phyloP scores from a whole-genome alignment of 768 basidiomycete species.

The Russula olivacea region DNA sequence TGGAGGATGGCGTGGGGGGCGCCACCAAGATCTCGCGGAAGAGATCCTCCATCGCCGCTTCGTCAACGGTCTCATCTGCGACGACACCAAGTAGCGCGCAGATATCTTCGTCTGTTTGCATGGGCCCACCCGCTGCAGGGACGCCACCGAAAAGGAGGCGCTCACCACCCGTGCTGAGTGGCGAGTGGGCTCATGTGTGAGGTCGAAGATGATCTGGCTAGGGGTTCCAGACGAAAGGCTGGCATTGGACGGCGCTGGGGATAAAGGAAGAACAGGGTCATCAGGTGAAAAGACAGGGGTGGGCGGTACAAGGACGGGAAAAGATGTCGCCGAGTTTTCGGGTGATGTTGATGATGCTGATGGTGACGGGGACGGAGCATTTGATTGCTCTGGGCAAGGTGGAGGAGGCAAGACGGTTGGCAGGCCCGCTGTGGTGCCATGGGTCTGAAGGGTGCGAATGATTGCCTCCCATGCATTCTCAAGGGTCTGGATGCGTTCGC shows the following conservation, averaged over 20 bases:
- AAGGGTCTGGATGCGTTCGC: slow-evolving; percentile 69
- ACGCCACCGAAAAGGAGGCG: slow-evolving; percentile 57
- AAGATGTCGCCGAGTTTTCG: slow-evolving; percentile 32
- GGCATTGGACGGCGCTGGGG: slow-evolving; percentile 32
- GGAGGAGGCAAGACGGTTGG: slow-evolving; percentile 29
- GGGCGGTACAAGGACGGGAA: slow-evolving; percentile 31
- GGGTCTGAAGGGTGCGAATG: slow-evolving; percentile 64
- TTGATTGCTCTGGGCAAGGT: slow-evolving; percentile 9
- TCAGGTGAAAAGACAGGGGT: slow-evolving; percentile 34
- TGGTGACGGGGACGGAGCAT: slow-evolving; percentile 20
- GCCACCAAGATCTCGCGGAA: slow-evolving; percentile 64
- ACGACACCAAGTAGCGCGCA: slow-evolving; percentile 24
- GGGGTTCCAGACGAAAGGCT: slow-evolving; percentile 30
- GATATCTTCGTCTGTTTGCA: slow-evolving; percentile 28
- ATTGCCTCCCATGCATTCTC: slow-evolving; percentile 81
- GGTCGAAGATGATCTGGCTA: slow-evolving; percentile 31
- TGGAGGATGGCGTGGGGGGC: slow-evolving; percentile 35
- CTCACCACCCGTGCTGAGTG: slow-evolving; percentile 98
- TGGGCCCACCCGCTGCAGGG: slow-evolving; percentile 91
- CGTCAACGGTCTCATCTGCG: slow-evolving; percentile 40
- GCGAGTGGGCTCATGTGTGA: slow-evolving; percentile 69
- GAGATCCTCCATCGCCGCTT: slow-evolving; percentile 59
- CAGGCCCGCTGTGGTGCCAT: slow-evolving; percentile 52
- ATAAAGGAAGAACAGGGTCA: slow-evolving; percentile 33
- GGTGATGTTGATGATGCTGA: slow-evolving; percentile 28